Base-by-base conservation (phyloP, 139 green algal species). In the Choricystis sp. region DNA sequence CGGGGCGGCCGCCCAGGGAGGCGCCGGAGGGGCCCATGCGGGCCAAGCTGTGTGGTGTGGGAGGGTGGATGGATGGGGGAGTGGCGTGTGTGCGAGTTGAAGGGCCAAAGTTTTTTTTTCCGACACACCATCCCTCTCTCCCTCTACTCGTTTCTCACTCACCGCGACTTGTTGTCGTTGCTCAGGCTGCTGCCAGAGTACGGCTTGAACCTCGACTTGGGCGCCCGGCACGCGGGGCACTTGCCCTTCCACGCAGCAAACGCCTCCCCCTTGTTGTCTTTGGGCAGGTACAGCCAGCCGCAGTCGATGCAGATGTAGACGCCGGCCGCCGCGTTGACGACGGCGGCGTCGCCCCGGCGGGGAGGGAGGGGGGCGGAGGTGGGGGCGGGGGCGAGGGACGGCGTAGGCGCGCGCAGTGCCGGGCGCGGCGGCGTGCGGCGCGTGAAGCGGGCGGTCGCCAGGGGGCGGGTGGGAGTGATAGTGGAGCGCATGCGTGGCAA, bases 301-400 rank as follows among this genome's bases (percentile, higher is more conserved):
- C 69, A 75, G 57, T 75, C 69, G 0, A 75, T 31, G 48, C 69
- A 75, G 21, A 75, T 75, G 58, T 75, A 75, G 0, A 59, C 49
- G 29, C 59, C 66, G 59, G 58, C 22, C 19, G 66, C 24, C 4
- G 65, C 66, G 0, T 59, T 49, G 2, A 64, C 62, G 2, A 26
- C 52, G 4, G 63, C 56, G n/a, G 61, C 23, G 57, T 49, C 48
- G 2, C 26, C n/a, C 25, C 23, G 1, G 26, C 26, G 55, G 29
- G 49, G 19, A 30, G 61, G 16, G 61, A 21, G 16, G 9, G 48
- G 2, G 49, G 61, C 14, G 26, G 28, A 1, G 68, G 52, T 29
- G 48, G 60, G 48, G 26, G 60, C 49, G 1, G 68, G 61, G 5
- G 40, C 40, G 40, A 9, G 9, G 40, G 40, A 21, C 16, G 40